Conservation (phyloP, 345 rosid genomes). For the Alliaria petiolata region DNA sequence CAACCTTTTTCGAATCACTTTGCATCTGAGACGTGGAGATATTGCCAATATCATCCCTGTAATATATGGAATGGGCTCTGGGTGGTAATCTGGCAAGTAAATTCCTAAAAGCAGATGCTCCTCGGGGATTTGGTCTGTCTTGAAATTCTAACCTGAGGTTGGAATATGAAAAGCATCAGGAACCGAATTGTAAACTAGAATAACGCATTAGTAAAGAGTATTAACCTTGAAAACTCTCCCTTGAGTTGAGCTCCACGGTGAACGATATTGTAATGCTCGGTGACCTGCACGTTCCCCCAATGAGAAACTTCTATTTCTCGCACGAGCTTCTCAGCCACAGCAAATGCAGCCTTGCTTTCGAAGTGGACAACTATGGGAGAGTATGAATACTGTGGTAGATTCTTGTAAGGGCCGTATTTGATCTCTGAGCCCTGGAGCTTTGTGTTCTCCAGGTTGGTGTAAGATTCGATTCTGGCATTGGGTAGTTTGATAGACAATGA, state of each 20-base stretch:
- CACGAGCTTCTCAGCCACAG: conserved; percentile 71
- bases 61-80: conserved; percentile 86
- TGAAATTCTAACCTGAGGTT: conserved; percentile 56
- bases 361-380: conserved; percentile 76
- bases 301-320: conserved; percentile 94
- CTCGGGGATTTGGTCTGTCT: conserved; percentile 60
- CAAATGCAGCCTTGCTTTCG: conserved; percentile 78
- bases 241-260: conserved; percentile 80
- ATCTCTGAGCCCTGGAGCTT: conserved; percentile 70
- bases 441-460: conserved; percentile 62
- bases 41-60: conserved; percentile 95
- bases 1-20: conserved; percentile 83
- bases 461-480: conserved; percentile 69
- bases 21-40: conserved; percentile 89
- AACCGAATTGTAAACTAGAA: not conserved
- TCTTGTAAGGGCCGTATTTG: conserved; percentile 85
- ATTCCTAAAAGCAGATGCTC: conserved; percentile 70
- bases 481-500: conserved; percentile 71
- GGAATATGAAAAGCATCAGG: not conserved
- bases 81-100: conserved; percentile 87
- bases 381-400: conserved; percentile 59
- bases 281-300: conserved; percentile 92
- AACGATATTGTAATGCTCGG: conserved; percentile 72
- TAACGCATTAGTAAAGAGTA: not conserved
- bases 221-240: conserved; percentile 92